Evolutionary conservation across 139 green algal genomes (phyloP), one percentile per base, ranked within the genome.

Genomic region (Chlorella ohadii): DNA sequence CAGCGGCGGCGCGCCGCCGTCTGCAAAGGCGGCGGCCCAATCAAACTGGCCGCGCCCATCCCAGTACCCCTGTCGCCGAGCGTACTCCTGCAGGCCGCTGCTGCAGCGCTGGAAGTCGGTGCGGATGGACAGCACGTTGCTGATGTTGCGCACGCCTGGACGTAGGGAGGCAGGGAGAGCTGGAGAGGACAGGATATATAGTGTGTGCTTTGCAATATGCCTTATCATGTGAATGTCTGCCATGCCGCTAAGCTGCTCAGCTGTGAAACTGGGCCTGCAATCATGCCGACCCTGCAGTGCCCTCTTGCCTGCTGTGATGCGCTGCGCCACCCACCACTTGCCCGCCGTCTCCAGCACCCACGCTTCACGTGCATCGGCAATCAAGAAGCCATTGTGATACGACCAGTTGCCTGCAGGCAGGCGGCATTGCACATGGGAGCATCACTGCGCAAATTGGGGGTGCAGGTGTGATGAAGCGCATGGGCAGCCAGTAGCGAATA

Each of bases 331-430:
- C 83, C 83, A 87, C 23, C 44, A 79, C 2, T 16, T 17, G 11
- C 83, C 83, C n/a, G 83, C 83, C 1, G 83, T 87, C 72, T 87
- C 83, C 83, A 87, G 41, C 44, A 87, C 83, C 83, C 83, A 87
- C 4, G 83, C 83, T 41, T 87, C 83, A 11, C 2, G 12, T 9
- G 61, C 20, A 39, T 87, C 83, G 28, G 83, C 83, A 7, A 87
- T 19, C 22, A 87, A 22, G 31, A 87, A 87, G 39, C 20, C 47
- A 70, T 87, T 87, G 68, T 87, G 83, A 57, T 87, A 87, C 3
- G 72, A 76, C 83, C 83, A 84, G 39, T 2, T 20, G 64, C 81
- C 80, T 80, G 63, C 38, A 6, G n/a, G 39, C 28, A 39, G 47
- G 22, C 12, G 38, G 41, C 16, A 38, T 77, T 22, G 68, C 23